Evolutionary conservation across 1,284 basidiomycete species (phyloP), one percentile per base, ranked within the genome.

Genomic region (Leucoagaricus sp.): DNA sequence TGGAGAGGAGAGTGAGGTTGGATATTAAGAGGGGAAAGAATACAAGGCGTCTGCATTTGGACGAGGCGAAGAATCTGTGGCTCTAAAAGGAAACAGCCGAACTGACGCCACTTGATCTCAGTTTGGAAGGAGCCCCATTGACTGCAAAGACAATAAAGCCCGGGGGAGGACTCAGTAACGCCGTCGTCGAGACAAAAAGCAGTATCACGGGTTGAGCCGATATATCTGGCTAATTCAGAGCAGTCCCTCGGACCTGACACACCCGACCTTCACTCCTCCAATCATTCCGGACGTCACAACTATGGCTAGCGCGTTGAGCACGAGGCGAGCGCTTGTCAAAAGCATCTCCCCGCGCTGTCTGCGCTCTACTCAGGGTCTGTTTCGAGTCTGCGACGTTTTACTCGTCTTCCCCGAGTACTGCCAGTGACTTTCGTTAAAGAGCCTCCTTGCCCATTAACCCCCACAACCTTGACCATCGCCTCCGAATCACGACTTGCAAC

Each of bases 11-110:
- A 60, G 59, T 55, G 56, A 53, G 55, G 60, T 55, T 59, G 55
- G 52, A 54, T 60, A 57, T 68, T 69, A 72, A 64, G 67, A 69
- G 64, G 59, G 46, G 25, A 26, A 53, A 60, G 58, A 70, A 62
- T 68, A 68, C 68, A 71, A 75, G 68, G 64, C 53, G 29, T 57
- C 64, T 68, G 52, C 59, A 71, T 71, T 66, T 62, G 66, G 67
- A 62, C 58, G 58, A 52, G 38, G 57, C 42, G 54, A 58, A 61
- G 57, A 58, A 49, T 45, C 59, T 61, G 36, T 64, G 63, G 59
- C 64, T 51, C 61, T 53, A 62, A 55, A 61, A 61, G 62, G 63
- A 61, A 68, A 66, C 58, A 56, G 38, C 67, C 64, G 65, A 52
- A 38, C 13, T n/a, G 55, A 31, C 53, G 45, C 48, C 54, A 67